Percentiles rank a stretch among this genome's conserved stretches.
Conservation (phyloP, 306 rosid species). For the Castanospermum australe region DNA sequence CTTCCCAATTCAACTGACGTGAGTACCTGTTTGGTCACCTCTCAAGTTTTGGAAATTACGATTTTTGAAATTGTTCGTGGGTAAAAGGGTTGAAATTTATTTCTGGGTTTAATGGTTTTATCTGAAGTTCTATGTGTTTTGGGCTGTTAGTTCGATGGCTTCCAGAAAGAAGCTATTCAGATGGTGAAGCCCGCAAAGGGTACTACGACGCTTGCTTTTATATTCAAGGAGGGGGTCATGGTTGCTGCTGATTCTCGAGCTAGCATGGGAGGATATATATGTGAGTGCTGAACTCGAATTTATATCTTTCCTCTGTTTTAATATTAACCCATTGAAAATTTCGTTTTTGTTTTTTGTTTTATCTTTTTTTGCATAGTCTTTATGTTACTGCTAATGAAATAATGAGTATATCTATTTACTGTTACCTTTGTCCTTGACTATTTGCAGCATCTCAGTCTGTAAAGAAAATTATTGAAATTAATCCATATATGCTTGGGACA, state of each 20-base stretch:
- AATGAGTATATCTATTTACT: background rate
- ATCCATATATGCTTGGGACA: conserved; percentile 64
- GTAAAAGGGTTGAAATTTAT: background rate
- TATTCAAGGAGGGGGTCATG: conserved; percentile 94
- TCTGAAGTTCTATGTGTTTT: conserved; percentile 7
- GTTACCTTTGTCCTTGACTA: background rate
- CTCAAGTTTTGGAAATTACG: background rate
- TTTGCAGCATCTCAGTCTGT: conserved; percentile 90
- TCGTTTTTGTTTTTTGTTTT: too few relatives aligned
- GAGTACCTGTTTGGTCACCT: conserved; percentile 24
- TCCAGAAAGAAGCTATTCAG: conserved; percentile 83
- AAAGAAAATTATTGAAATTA: conserved; percentile 61
- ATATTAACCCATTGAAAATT: background rate
- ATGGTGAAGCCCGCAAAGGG: conserved; percentile 99
- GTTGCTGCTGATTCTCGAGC: conserved; percentile 99
- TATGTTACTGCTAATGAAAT: background rate
- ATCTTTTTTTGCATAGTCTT: background rate
- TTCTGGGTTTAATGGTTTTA: conserved; percentile 2
- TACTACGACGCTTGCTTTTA: conserved; percentile 94
- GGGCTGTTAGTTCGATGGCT: conserved; percentile 77
- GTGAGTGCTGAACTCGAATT: conserved; percentile 44
- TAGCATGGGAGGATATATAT: conserved; percentile 98
- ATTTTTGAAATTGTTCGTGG: background rate
- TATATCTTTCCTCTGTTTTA: background rate
- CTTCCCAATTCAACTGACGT: conserved; percentile 68